Percentiles rank a stretch among this genome's conserved stretches.
Evolutionary conservation across 202 grass and related monocot genomes (phyloP).

Genomic region (Musa balbisiana): DNA sequence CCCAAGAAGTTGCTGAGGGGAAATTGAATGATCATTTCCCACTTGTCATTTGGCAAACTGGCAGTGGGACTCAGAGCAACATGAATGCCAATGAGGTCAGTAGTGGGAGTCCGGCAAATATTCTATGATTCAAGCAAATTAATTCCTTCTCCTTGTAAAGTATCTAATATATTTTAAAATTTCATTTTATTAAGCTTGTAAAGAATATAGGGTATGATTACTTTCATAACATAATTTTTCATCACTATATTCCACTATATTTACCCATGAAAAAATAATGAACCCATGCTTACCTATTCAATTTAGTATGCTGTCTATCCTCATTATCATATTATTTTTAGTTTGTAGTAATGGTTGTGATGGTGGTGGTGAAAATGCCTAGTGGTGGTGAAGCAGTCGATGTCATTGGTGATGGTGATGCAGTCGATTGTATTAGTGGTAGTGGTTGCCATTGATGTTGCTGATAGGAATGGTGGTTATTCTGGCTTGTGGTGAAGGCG

Average conservation of each 20-base stretch:
- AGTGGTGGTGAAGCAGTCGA: background rate
- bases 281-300: too few relatives aligned
- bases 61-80: slow-evolving; percentile 98
- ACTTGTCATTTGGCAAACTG: slow-evolving; percentile 99
- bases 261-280: background rate
- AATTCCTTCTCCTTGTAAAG: background rate
- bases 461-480: too few relatives aligned
- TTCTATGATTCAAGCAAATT: background rate
- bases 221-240: too few relatives aligned
- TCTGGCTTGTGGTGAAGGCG: background rate
- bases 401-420: background rate
- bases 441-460: too few relatives aligned
- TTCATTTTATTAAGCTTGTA: background rate
- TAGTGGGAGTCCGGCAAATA: background rate
- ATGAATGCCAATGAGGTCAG: slow-evolving; percentile 98
- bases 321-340: background rate
- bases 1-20: slow-evolving; percentile 86
- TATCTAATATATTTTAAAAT: background rate
- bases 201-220: too few relatives aligned
- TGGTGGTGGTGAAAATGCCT: background rate
- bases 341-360: background rate
- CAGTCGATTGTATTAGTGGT: too few relatives aligned
- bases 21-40: slow-evolving; percentile 89
- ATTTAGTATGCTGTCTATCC: background rate
- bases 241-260: background rate